phyloP scores from a whole-genome alignment of 306 rosid genomes.

The Medicago lupulina region DNA sequence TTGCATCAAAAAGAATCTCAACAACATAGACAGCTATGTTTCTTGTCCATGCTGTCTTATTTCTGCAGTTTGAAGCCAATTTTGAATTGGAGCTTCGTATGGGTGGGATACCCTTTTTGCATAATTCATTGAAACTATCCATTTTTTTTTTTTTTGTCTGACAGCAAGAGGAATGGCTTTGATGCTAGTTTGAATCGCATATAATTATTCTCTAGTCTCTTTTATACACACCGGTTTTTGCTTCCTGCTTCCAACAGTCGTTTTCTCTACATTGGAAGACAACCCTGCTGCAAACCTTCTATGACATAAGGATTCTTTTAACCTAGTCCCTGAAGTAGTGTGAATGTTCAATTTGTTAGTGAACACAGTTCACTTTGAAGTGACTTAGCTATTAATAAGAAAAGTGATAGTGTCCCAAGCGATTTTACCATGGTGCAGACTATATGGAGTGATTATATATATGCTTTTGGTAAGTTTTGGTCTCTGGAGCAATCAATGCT shows the following conservation, averaged over 20 bases:
- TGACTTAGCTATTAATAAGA: slow-evolving; percentile 25
- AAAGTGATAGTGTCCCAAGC: slow-evolving; percentile 28
- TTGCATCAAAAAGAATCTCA: slow-evolving; percentile 8
- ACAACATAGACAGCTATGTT: not conserved
- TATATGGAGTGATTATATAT: slow-evolving; percentile 36
- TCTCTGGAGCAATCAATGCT: slow-evolving; percentile 49
- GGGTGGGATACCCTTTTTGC: slow-evolving; percentile 13
- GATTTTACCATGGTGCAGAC: slow-evolving; percentile 42
- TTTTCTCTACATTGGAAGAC: slow-evolving; percentile 26
- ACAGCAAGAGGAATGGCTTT: not conserved
- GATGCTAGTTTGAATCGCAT: slow-evolving; percentile 2
- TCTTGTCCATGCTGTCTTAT: not conserved
- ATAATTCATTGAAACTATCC: slow-evolving; percentile 9
- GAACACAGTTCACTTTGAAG: slow-evolving; percentile 22
- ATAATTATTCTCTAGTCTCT: slow-evolving; percentile 24
- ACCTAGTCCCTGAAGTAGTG: slow-evolving; percentile 32
- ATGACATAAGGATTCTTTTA: slow-evolving; percentile 1
- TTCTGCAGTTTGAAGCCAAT: slow-evolving; percentile 20
- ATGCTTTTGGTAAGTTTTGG: slow-evolving; percentile 61
- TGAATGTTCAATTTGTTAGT: slow-evolving; percentile 23
- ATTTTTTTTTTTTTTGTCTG: not conserved
- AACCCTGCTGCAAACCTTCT: slow-evolving; percentile 26
- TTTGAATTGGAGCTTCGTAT: slow-evolving; percentile 14
- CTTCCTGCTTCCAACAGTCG: slow-evolving; percentile 21
- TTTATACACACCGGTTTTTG: not conserved